Evolutionary conservation across 2,329 filamentous ascomycete genomes (phyloP).

Genomic region (Cytospora chrysosperma): DNA sequence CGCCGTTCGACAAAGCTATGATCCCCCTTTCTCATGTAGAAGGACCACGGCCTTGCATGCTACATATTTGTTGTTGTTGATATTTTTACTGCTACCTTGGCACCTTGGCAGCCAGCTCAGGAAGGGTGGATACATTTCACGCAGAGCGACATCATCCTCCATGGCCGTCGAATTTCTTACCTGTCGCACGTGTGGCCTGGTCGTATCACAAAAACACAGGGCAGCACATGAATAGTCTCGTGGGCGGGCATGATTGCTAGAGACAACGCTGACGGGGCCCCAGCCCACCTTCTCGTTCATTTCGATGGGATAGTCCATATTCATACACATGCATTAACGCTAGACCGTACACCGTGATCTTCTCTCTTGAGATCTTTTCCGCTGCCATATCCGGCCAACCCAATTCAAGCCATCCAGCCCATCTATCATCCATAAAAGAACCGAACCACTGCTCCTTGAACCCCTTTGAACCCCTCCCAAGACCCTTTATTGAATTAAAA

Average conservation of each 20-base stretch:
- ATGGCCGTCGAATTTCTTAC: not conserved
- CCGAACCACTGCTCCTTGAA: not conserved
- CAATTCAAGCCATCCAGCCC: not conserved
- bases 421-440: not conserved
- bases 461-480: not conserved
- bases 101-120: not conserved
- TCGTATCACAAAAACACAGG: not conserved
- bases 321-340: constrained; percentile 13
- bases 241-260: not conserved
- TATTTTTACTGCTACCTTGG: not conserved
- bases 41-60: no score
- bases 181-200: not conserved
- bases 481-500: not conserved
- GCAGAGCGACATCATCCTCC: not conserved
- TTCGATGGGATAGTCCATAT: constrained; percentile 2
- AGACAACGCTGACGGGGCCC: not conserved
- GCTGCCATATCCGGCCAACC: not conserved
- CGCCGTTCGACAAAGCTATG: no score
- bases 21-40: no score
- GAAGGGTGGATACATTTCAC: not conserved
- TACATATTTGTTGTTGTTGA: not conserved
- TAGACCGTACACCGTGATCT: not conserved
- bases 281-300: constrained; percentile 1
- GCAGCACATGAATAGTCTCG: not conserved
- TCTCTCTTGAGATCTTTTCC: not conserved